Base-by-base conservation (phyloP, 306 rosid species). In the Luffa aegyptiaca region DNA sequence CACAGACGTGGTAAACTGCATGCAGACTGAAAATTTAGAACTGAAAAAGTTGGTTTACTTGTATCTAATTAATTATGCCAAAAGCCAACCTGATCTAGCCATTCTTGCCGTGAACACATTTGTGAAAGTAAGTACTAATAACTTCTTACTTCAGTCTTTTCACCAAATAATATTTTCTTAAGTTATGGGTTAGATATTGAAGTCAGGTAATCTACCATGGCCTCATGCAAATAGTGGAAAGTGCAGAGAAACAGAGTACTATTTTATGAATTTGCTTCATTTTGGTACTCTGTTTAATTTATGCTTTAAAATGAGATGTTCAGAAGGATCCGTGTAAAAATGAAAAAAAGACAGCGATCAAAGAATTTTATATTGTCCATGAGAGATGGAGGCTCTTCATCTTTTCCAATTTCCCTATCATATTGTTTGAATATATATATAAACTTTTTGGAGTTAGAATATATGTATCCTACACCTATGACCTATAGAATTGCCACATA, bases 1-100 rank as follows among this genome's bases (percentile, higher is more conserved):
- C 79, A 96, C 99, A 26, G 99, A 96, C 53, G 99, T 96, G 16
- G 99, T 96, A 44, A 96, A 96, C 82, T 96, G 98, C 82, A 96
- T 96, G 99, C 99, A 96, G 84, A 96, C 99, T 0, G 99, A 96
- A 79, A 96, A 96, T 86, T 90, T 96, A 88, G 99, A 96, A 90
- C 89, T 96, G 48, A 96, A 96, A 83, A 96, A 96, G 91, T 90
- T 96, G 37, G 99, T 96, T 44, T 96, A 96, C 87, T 86, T 96
- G 77, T 96, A 96, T 83, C 91, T 96, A 79, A 96, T 96, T 35
- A 96, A 96, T 85, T 96, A 96, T 68, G 99, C 99, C 2, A 96
- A 96, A 87, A 96, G 99, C 84, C 99, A 96, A 88, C 99, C 99
- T 56, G 99, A 96, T 85, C 90, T 96, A 65, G 99, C 99, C 6